Conservation (phyloP, 108 stramenopile species). For the Aureococcus anophagefferens region DNA sequence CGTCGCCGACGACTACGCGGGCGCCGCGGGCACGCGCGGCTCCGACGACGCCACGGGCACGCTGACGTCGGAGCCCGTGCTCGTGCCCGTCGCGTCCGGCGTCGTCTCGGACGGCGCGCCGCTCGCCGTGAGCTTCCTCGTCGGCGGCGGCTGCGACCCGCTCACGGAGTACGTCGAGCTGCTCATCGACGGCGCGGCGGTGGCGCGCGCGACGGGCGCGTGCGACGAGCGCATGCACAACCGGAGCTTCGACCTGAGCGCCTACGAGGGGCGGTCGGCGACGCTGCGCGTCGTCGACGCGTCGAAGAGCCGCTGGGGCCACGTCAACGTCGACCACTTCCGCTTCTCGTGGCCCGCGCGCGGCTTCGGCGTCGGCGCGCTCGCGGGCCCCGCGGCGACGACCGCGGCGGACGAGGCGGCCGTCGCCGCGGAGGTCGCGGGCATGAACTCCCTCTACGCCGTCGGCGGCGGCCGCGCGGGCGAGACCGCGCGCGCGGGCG, state of each 20-base stretch:
- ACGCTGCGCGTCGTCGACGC: constrained; percentile 59
- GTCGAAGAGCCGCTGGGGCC: constrained; percentile 48
- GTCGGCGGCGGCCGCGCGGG: constrained; percentile 27
- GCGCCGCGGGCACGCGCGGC: constrained; percentile 22
- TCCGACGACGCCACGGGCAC: constrained; percentile 52
- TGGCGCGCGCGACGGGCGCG: constrained; percentile 54
- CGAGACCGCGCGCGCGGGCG: constrained; percentile 46
- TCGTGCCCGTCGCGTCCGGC: constrained; percentile 15
- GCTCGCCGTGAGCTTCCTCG: constrained; percentile 44
- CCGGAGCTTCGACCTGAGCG: constrained; percentile 46
- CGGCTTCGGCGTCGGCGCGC: constrained; percentile 2
- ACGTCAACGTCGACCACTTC: constrained; percentile 67
- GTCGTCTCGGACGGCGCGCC: constrained; percentile 17
- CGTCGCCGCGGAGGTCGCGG: constrained; percentile 15
- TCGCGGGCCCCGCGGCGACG: constrained; percentile 5
- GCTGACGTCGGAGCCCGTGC: constrained; percentile 55
- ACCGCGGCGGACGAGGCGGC: neutral
- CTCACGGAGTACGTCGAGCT: constrained; percentile 59
- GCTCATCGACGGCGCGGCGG: constrained; percentile 57
- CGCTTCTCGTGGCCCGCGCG: constrained; percentile 48
- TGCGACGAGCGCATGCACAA: constrained; percentile 55
- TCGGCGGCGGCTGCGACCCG: constrained; percentile 70
- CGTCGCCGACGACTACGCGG: constrained; percentile 5
- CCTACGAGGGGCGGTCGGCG: constrained; percentile 41
- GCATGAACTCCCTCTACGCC: constrained; percentile 24